Percentiles rank a stretch among this genome's conserved stretches.
Evolutionary conservation across 2,329 filamentous ascomycete species (phyloP).

Genomic region (Pestalotiopsis sp.): DNA sequence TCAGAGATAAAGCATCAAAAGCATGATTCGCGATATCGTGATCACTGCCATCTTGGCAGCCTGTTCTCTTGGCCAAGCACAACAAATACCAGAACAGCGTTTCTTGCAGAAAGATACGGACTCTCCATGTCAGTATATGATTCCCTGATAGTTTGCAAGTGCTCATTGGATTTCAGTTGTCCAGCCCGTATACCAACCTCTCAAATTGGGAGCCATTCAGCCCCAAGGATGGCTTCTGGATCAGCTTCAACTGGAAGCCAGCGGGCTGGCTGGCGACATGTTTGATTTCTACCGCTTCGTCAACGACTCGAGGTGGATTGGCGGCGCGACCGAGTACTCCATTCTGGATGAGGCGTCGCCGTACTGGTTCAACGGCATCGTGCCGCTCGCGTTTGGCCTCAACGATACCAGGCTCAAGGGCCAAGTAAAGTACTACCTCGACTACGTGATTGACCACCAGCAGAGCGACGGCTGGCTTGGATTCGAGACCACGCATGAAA

Average conservation of each 20-base stretch:
- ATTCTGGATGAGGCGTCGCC: slow-evolving; percentile 53
- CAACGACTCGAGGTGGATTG: slow-evolving; percentile 50
- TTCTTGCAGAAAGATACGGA: neutral
- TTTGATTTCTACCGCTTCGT: slow-evolving; percentile 58
- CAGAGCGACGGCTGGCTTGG: slow-evolving; percentile 58
- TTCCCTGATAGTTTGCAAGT: neutral
- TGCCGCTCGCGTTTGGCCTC: slow-evolving; percentile 53
- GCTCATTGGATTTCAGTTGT: slow-evolving; percentile 19
- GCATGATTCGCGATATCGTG: neutral
- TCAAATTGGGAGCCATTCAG: slow-evolving; percentile 27
- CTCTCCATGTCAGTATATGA: neutral
- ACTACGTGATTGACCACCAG: slow-evolving; percentile 49
- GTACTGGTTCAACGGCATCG: slow-evolving; percentile 60
- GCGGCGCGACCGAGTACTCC: slow-evolving; percentile 51
- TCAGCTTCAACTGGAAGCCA: slow-evolving; percentile 24
- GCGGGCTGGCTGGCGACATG: slow-evolving; percentile 31
- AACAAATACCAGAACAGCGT: neutral
- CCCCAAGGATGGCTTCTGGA: slow-evolving; percentile 30
- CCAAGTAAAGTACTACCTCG: slow-evolving; percentile 45
- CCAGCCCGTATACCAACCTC: slow-evolving; percentile 26
- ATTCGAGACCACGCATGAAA: slow-evolving; percentile 42
- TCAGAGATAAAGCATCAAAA: neutral
- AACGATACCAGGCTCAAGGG: slow-evolving; percentile 48
- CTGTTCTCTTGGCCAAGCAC: neutral
- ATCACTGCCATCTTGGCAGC: neutral